These are phyloP conservation scores for Pyrus betulifolia DNA, from an alignment of 306 rosid genomes.

Conservation along the genomic window DNA sequence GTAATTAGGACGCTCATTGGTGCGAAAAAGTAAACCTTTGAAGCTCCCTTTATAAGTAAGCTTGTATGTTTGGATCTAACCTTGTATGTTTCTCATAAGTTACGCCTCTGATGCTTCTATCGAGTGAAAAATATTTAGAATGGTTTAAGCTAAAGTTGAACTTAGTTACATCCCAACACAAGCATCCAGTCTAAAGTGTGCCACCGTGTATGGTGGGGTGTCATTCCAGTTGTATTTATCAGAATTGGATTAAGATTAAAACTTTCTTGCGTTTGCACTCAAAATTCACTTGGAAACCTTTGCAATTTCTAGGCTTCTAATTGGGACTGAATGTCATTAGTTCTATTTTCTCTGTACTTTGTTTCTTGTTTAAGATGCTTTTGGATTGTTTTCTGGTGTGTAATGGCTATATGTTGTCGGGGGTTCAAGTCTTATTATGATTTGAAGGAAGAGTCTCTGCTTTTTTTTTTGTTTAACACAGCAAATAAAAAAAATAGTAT, in stretches of 20 bases:
- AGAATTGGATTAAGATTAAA: not conserved
- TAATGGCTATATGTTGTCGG: not conserved
- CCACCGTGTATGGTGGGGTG: not conserved
- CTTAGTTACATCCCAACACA: not conserved
- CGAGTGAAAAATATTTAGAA: not conserved
- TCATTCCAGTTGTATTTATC: not conserved
- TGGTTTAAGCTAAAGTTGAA: not conserved
- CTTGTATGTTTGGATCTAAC: conserved; percentile 29
- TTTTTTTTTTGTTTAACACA: not conserved
- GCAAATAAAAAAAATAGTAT: not conserved
- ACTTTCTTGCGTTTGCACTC: not conserved
- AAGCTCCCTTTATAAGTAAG: conserved; percentile 64
- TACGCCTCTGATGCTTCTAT: not conserved
- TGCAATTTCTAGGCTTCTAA: not conserved
- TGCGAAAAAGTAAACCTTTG: conserved; percentile 51
- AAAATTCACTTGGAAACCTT: not conserved
- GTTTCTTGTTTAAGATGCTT: not conserved
- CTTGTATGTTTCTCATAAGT: conserved; percentile 17
- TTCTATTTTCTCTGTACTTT: not conserved
- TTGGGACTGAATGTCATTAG: not conserved
- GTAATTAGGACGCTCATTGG: conserved; percentile 44
- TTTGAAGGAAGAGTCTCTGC: not conserved
- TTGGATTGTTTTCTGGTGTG: not conserved
- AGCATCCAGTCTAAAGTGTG: not conserved
- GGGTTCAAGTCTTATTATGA: not conserved